Base-by-base conservation (phyloP, 257 asterid genomes). In the Nicotiana knightiana region DNA sequence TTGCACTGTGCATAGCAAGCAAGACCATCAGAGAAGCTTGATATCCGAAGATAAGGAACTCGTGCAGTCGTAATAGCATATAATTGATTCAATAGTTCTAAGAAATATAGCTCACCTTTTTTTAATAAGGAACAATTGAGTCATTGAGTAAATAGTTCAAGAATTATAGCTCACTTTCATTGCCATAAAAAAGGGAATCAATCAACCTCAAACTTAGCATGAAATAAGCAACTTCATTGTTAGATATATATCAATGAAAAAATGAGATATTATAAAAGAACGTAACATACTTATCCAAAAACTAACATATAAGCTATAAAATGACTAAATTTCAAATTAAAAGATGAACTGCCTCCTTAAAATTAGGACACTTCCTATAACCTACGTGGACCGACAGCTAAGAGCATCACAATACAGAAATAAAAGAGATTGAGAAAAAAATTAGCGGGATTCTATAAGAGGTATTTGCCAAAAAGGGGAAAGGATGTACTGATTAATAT, bases 21-120 rank as follows among this genome's bases (percentile, higher is more conserved):
- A 71, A 46, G 61, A 71, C 18, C 39, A 71, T 71, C 48, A 26
- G 61, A 71, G 79, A 71, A 71, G 79, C 39, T 80, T 80, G 83
- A 48, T 51, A 64, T 68, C 35, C 48, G 46, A 8, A 37, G 43
- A 21, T 46, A 80, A 80, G 83, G 64, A 64, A 65, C 59, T 46
- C 39, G 11, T 71, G 39, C 13, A 46, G 39, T 24, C 79, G 13
- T 71, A 71, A 71, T 46, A 71, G 79, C 79, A 71, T 46, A 46
- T 2, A 71, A 71, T 13, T 71, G 58, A 46, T 37, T 71, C 61
- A 48, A 46, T 46, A 71, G 46, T 68, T 71, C 61, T 39, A 71
- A 71, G 24, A 71, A 71, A 46, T 24, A 21, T 46, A 71, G 37
- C 78, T 46, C 78, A 46, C 78, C 21, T 12, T 12, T 37, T 37